Evolutionary conservation across 257 asterid species (phyloP).

Genomic region (Agastache rugosa): DNA sequence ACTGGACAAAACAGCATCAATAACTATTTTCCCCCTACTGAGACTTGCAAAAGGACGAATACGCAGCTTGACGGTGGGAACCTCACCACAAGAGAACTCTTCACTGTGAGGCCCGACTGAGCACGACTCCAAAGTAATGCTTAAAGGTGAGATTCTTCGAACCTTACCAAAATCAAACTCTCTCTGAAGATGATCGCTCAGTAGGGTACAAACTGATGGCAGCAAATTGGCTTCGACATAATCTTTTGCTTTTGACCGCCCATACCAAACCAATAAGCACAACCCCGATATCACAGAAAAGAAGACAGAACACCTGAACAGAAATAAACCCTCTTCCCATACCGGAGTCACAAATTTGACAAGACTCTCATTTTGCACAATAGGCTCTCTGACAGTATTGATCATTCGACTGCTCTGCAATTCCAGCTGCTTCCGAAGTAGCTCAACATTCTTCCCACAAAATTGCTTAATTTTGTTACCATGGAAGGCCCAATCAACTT

Average conservation of each 20-base stretch:
- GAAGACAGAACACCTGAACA: constrained; percentile 81
- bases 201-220: constrained; percentile 76
- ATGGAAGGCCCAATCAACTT: constrained; percentile 69
- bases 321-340: constrained; percentile 90
- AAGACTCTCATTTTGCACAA: constrained; percentile 61
- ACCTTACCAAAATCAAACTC: constrained; percentile 92
- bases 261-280: constrained; percentile 83
- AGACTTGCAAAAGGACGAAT: constrained; percentile 92
- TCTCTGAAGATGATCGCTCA: constrained; percentile 77
- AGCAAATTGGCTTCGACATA: constrained; percentile 76
- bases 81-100: constrained; percentile 95
- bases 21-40: constrained; percentile 86
- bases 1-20: constrained; percentile 81
- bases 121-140: constrained; percentile 93
- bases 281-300: constrained; percentile 84
- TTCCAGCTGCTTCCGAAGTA: constrained; percentile 71
- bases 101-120: constrained; percentile 85
- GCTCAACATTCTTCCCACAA: constrained; percentile 67
- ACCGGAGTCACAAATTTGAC: constrained; percentile 70
- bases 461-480: constrained; percentile 68
- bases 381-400: constrained; percentile 71
- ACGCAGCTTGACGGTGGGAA: constrained; percentile 77
- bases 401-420: constrained; percentile 63
- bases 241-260: constrained; percentile 75
- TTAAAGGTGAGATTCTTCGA: constrained; percentile 84